These are phyloP conservation scores for Pestalotiopsis sp. DNA, from an alignment of 2,329 filamentous ascomycete genomes.

Conservation along the genomic window DNA sequence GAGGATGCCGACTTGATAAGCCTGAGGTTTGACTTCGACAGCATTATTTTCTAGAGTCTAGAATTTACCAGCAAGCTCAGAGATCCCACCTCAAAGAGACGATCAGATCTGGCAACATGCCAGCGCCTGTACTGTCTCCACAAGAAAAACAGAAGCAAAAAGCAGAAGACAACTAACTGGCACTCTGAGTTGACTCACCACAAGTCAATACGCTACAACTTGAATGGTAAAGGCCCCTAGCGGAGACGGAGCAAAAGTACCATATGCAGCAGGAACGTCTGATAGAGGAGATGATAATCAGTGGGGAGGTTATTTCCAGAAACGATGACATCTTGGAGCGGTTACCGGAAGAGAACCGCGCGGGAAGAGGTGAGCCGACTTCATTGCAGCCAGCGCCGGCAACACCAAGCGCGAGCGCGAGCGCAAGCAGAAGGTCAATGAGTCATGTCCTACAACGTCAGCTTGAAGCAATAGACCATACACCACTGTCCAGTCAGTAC, in stretches of 20 bases:
- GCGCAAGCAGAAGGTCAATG: conserved; percentile 78
- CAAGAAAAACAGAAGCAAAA: not conserved
- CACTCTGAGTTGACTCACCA: not conserved
- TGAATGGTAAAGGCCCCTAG: not conserved
- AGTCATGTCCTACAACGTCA: not conserved
- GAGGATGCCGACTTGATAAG: not conserved
- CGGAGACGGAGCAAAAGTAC: not conserved
- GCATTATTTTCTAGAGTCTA: not conserved
- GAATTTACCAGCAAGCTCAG: not conserved
- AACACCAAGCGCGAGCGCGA: conserved; percentile 87
- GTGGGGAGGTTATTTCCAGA: not conserved
- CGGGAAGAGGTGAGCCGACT: not conserved
- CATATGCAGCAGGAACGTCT: not conserved
- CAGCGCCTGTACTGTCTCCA: not conserved
- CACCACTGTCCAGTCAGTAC: not conserved
- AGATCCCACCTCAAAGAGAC: not conserved
- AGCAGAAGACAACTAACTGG: conserved; percentile 13
- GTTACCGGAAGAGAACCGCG: not conserved
- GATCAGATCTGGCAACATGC: not conserved
- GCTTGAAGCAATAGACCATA: not conserved
- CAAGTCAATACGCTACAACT: not conserved
- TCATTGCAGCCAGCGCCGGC: conserved; percentile 70
- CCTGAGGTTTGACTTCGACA: not conserved
- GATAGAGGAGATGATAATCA: not conserved
- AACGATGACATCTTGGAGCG: not conserved